Evolutionary conservation across 2,329 filamentous ascomycete genomes (phyloP).

Genomic region (Venturia aucupariae): DNA sequence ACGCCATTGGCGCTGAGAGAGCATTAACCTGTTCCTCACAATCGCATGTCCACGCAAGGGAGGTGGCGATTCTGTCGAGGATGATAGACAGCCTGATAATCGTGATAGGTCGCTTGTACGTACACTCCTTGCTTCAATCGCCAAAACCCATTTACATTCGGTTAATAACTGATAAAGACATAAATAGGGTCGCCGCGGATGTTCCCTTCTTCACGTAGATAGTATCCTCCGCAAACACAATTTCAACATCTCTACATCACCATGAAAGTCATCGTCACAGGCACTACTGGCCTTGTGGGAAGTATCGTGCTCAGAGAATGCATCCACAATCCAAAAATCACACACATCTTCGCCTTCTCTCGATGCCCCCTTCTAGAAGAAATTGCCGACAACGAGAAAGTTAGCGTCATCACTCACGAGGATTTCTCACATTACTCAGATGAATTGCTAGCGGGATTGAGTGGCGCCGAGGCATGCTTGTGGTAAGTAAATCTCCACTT

Average conservation of each 20-base stretch:
- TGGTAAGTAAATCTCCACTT: conserved; percentile 37
- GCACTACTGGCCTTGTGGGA: conserved; percentile 35
- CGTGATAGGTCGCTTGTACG: neutral
- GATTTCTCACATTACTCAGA: conserved; percentile 55
- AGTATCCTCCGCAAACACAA: neutral
- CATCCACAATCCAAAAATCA: conserved; percentile 20
- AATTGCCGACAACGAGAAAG: conserved; percentile 29
- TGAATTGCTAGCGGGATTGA: conserved; percentile 48
- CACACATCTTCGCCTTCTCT: conserved; percentile 1
- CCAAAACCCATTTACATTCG: neutral
- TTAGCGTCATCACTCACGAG: conserved; percentile 57
- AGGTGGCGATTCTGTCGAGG: too few relatives aligned
- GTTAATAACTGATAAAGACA: neutral
- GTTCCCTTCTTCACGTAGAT: neutral
- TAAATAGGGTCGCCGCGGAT: neutral
- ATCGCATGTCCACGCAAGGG: too few relatives aligned
- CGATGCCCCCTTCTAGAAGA: neutral
- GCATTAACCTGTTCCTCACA: too few relatives aligned
- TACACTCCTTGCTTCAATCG: neutral
- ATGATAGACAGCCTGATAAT: too few relatives aligned
- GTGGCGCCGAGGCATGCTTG: conserved; percentile 57
- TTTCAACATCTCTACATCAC: neutral
- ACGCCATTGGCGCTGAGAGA: too few relatives aligned
- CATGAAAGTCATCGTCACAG: conserved; percentile 30
- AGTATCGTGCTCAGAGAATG: conserved; percentile 29